Conservation (phyloP, 2,329 filamentous ascomycete genomes). For the Anisogramma anomala region DNA sequence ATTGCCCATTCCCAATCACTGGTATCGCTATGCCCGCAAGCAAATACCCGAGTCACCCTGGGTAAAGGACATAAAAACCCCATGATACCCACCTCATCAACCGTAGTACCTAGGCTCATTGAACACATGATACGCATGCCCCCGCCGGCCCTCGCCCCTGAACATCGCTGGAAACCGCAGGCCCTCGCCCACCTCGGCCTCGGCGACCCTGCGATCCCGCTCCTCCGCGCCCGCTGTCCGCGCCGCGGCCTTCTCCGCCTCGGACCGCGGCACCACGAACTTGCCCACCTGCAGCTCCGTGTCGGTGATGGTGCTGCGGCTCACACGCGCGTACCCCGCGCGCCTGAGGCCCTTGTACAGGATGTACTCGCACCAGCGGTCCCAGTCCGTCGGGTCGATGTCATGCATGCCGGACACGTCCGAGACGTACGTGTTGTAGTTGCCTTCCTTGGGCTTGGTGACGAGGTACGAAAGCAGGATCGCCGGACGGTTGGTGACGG, state of each 20-base stretch:
- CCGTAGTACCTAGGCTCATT: slow-evolving; percentile 80
- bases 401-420: slow-evolving; percentile 84
- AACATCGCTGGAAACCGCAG: slow-evolving; percentile 78
- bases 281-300: slow-evolving; percentile 96
- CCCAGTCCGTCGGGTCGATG: slow-evolving; percentile 86
- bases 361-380: slow-evolving; percentile 98
- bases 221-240: slow-evolving; percentile 35
- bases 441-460: slow-evolving; percentile 78
- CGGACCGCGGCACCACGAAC: slow-evolving; percentile 68
- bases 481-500: slow-evolving; percentile 57
- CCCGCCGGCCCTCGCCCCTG: slow-evolving; percentile 72
- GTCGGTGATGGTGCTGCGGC: slow-evolving; percentile 84
- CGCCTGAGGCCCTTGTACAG: slow-evolving; percentile 81
- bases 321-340: slow-evolving; percentile 81
- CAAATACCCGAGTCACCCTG: neutral
- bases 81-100: too few species aligned
- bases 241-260: slow-evolving; percentile 37
- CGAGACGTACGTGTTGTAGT: slow-evolving; percentile 93
- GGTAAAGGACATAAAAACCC: too few species aligned
- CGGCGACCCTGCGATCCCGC: slow-evolving; percentile 47
- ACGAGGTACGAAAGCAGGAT: slow-evolving; percentile 89
- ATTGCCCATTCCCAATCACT: too few species aligned
- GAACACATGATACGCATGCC: slow-evolving; percentile 91
- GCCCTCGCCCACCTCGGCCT: slow-evolving; percentile 64
- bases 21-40: too few species aligned